Percentiles rank a stretch among this genome's conserved stretches.
Evolutionary conservation across 371 early-diverging fungal genomes (phyloP).

Genomic region (Mortierella sp.): DNA sequence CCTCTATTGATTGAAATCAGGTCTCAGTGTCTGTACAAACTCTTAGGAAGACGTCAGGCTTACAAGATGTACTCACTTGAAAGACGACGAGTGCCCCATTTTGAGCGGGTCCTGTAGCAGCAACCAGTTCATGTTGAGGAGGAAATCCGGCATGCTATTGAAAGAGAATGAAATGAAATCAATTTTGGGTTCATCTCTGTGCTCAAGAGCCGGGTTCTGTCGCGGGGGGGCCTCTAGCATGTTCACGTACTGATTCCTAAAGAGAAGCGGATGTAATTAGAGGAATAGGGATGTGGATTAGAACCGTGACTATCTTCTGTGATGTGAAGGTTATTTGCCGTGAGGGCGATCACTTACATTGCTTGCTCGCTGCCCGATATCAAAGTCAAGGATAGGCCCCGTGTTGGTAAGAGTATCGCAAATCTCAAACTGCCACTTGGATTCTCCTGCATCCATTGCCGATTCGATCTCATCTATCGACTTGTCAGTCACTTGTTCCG

Average conservation of each 20-base stretch:
- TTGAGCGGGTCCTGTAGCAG: constrained; percentile 81
- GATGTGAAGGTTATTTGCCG: too few relatives aligned
- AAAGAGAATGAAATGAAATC: too few relatives aligned
- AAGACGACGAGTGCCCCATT: constrained; percentile 85
- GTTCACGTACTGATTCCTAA: too few relatives aligned
- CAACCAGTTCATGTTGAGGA: constrained; percentile 82
- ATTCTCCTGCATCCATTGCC: constrained; percentile 30
- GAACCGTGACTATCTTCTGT: too few relatives aligned
- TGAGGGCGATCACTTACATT: constrained; percentile 27
- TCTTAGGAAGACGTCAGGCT: neutral
- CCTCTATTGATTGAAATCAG: constrained; percentile 51
- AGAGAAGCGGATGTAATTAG: too few relatives aligned
- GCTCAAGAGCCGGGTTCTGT: too few relatives aligned
- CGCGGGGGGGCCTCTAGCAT: too few relatives aligned
- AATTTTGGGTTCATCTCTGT: too few relatives aligned
- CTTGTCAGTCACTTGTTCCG: constrained; percentile 26
- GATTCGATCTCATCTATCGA: constrained; percentile 43
- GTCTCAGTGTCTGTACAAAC: neutral
- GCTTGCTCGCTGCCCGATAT: constrained; percentile 72
- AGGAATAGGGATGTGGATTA: too few relatives aligned
- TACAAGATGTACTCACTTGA: constrained; percentile 54
- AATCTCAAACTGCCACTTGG: constrained; percentile 69
- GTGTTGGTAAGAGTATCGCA: constrained; percentile 84
- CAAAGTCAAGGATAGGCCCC: constrained; percentile 83
- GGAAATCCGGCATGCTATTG: too few relatives aligned